Evolutionary conservation across 139 green algal genomes (phyloP).

Genomic region (Parachlorella kessleri): DNA sequence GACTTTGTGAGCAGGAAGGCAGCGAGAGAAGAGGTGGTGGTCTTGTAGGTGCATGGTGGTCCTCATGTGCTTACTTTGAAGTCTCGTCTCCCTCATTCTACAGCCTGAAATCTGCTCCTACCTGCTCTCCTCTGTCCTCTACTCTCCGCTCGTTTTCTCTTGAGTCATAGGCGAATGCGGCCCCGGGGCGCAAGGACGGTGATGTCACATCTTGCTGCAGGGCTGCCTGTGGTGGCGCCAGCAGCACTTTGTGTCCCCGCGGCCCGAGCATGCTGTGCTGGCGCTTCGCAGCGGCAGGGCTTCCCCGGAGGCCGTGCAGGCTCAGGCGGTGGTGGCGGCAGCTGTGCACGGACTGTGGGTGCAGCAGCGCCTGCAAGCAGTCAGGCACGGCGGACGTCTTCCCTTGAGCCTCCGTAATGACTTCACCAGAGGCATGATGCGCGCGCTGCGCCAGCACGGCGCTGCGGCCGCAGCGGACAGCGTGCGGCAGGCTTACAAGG

Average conservation of each 20-base stretch:
- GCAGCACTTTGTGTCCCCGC: not conserved
- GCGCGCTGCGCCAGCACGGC: not conserved
- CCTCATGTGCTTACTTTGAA: no score
- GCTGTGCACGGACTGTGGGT: not conserved
- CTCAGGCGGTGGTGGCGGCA: not conserved
- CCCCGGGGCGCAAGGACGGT: no score
- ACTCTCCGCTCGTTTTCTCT: no score
- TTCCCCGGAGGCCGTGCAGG: not conserved
- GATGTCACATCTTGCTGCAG: not conserved
- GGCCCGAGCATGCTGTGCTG: not conserved
- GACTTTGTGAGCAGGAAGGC: no score
- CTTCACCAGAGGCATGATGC: not conserved
- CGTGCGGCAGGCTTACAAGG: not conserved
- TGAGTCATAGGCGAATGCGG: no score
- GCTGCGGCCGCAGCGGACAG: not conserved
- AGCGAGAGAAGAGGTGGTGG: no score
- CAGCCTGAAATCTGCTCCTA: no score
- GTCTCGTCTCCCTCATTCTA: no score
- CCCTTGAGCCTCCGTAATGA: not conserved
- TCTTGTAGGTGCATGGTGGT: no score
- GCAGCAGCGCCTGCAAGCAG: not conserved
- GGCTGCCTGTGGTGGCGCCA: not conserved
- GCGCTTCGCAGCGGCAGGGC: not conserved
- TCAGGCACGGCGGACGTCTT: no score
- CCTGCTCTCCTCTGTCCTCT: no score